Percentiles rank a stretch among this genome's conserved stretches.
Evolutionary conservation across 1,284 basidiomycete species (phyloP).

Genomic region (Fomitopsis schrenkii): DNA sequence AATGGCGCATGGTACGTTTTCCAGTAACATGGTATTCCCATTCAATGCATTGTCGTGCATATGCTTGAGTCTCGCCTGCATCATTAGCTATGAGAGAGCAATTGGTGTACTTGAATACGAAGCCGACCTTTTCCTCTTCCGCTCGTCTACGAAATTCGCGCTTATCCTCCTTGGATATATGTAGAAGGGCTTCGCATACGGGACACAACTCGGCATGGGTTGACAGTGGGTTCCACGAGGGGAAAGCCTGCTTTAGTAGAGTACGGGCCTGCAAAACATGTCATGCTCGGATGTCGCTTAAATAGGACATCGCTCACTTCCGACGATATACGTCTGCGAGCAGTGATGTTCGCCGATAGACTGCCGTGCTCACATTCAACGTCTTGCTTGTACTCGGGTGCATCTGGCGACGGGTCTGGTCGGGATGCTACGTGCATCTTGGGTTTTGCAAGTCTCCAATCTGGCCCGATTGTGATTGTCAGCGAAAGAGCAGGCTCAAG

Average conservation of each 20-base stretch:
- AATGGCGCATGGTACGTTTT: conserved; percentile 50
- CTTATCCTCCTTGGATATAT: conserved; percentile 54
- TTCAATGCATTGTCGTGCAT: conserved; percentile 54
- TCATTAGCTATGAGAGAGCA: not conserved
- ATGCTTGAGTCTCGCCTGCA: conserved; percentile 53
- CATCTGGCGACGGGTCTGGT: conserved; percentile 64
- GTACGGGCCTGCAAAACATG: conserved; percentile 42
- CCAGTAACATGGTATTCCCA: conserved; percentile 39
- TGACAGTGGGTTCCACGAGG: conserved; percentile 55
- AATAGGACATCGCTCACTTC: conserved; percentile 36
- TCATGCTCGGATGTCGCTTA: not conserved
- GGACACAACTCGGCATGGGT: conserved; percentile 51
- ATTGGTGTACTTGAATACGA: conserved; percentile 7
- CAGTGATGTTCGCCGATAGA: conserved; percentile 48
- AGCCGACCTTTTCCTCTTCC: conserved; percentile 70
- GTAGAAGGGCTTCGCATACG: conserved; percentile 53
- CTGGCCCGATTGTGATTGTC: conserved; percentile 31
- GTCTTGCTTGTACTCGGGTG: conserved; percentile 48
- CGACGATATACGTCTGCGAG: conserved; percentile 56
- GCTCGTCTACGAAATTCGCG: conserved; percentile 54
- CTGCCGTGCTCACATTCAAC: conserved; percentile 68
- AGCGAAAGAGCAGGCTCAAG: not conserved
- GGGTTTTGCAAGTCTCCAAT: conserved; percentile 68
- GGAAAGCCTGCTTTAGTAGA: conserved; percentile 56
- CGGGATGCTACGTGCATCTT: conserved; percentile 61